Evolutionary conservation across 106 monocot species (phyloP).

Genomic region (Cymbidium sinense): DNA sequence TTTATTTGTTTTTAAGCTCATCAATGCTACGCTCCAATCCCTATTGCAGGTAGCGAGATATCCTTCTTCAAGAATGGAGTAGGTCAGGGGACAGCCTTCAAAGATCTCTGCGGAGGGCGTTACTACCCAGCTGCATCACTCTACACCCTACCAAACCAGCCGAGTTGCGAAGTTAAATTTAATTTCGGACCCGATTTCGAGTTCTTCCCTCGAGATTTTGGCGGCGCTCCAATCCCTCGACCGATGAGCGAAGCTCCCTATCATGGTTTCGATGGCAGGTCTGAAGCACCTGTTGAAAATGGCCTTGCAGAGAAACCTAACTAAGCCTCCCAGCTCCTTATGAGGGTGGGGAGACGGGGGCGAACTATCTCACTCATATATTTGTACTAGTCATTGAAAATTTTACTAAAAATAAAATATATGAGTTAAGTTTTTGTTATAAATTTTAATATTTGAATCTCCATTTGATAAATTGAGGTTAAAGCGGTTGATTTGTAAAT

Average conservation of each 20-base stretch:
- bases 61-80: conserved; percentile 89
- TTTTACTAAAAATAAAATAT: neutral
- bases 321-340: neutral
- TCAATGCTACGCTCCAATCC: neutral
- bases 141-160: conserved; percentile 89
- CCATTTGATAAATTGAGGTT: neutral
- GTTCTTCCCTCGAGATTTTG: conserved; percentile 73
- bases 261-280: conserved; percentile 23
- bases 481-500: too few species aligned
- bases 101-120: conserved; percentile 63
- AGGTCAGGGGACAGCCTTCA: conserved; percentile 82
- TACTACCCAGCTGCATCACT: conserved; percentile 97
- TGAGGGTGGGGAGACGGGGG: neutral
- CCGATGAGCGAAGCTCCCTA: conserved; percentile 74
- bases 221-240: conserved; percentile 38
- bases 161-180: conserved; percentile 83
- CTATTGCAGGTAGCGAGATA: conserved; percentile 80
- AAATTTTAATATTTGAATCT: neutral
- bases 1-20: neutral
- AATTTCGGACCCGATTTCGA: conserved; percentile 94
- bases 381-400: neutral
- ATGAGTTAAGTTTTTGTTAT: too few species aligned
- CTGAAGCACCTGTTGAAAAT: neutral
- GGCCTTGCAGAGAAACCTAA: conserved; percentile 27
- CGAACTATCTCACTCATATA: neutral